A percentile compares a stretch with the other conserved stretches of the same genome.
Evolutionary conservation across 106 monocot genomes (phyloP).

Genomic region (Apostasia ramifera): DNA sequence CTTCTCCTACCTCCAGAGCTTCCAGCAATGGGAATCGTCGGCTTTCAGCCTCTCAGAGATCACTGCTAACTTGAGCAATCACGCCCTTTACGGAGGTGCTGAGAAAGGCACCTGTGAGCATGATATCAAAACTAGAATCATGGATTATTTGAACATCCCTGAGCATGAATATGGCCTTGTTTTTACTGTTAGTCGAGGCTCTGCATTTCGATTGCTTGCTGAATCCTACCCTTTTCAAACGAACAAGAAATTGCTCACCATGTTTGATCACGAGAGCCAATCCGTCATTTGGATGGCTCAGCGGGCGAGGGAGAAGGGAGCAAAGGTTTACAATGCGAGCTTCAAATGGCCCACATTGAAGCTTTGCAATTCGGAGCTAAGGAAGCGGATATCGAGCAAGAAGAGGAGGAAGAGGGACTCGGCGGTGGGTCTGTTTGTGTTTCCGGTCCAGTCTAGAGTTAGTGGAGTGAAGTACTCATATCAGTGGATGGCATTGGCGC

Average conservation of each 20-base stretch:
- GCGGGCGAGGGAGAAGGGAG: constrained; percentile 82
- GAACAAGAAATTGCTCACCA: constrained; percentile 88
- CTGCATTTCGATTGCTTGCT: constrained; percentile 84
- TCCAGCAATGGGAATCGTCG: constrained; percentile 55
- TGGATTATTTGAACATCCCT: constrained; percentile 92
- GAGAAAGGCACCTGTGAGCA: constrained; percentile 81
- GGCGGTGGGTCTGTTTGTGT: constrained; percentile 82
- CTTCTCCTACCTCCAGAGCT: constrained; percentile 78
- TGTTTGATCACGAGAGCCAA: constrained; percentile 99
- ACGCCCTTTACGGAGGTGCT: constrained; percentile 75
- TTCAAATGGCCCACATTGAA: constrained; percentile 90
- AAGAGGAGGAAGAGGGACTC: constrained; percentile 75
- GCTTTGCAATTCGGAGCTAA: constrained; percentile 69
- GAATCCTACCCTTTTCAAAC: constrained; percentile 92
- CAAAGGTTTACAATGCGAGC: constrained; percentile 65
- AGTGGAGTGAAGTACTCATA: constrained; percentile 90
- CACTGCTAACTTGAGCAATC: constrained; percentile 86
- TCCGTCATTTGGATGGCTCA: constrained; percentile 89
- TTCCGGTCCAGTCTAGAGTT: constrained; percentile 88
- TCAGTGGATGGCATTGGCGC: constrained; percentile 99
- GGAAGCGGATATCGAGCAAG: constrained; percentile 70
- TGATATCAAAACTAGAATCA: constrained; percentile 74
- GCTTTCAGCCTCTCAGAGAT: constrained; percentile 81
- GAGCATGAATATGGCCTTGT: constrained; percentile 91
- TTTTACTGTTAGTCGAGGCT: constrained; percentile 87